A percentile compares a stretch with the other conserved stretches of the same genome.
These are phyloP conservation scores for Candida sanyiensis DNA, from an alignment of 805 yeast genomes.

Conservation along the genomic window DNA sequence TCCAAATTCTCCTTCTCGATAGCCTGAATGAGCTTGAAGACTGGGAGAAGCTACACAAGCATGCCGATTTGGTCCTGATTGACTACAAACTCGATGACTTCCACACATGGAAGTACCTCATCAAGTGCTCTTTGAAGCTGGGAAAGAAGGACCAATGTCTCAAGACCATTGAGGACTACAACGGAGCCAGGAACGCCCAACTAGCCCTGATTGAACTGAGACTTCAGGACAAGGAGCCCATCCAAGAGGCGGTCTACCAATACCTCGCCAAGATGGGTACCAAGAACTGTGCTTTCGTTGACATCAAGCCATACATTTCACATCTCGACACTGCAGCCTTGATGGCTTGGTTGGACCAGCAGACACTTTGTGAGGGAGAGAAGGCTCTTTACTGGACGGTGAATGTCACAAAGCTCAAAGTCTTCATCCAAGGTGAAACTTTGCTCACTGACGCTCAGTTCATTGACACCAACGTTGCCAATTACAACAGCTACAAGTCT, in stretches of 20 bases:
- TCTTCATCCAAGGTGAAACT: constrained; percentile 23
- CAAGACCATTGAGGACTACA: constrained; percentile 27
- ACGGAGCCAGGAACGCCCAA: constrained; percentile 47
- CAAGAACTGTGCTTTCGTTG: constrained; percentile 63
- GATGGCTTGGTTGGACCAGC: constrained; percentile 21
- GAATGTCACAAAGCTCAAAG: constrained; percentile 45
- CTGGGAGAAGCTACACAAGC: constrained; percentile 40
- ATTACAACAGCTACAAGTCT: constrained; percentile 35
- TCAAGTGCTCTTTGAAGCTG: constrained; percentile 39
- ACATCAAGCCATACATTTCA: constrained; percentile 37
- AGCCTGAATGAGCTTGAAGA: constrained; percentile 36
- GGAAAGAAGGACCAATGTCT: constrained; percentile 27
- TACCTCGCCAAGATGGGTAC: constrained; percentile 40
- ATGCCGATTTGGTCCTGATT: constrained; percentile 38
- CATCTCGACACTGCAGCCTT: constrained; percentile 15
- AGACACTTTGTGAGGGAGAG: constrained; percentile 18
- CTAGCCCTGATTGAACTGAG: constrained; percentile 48
- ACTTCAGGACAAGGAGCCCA: constrained; percentile 13
- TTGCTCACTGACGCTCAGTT: constrained; percentile 22
- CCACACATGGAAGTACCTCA: constrained; percentile 60
- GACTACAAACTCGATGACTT: constrained; percentile 62
- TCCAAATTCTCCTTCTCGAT: constrained; percentile 49
- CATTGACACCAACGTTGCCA: constrained; percentile 30
- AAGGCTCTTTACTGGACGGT: constrained; percentile 29
- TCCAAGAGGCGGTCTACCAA: constrained; percentile 28